Evolutionary conservation across 495 filamentous ascomycete species (phyloP), one percentile per base, ranked within the genome.

Genomic region (Penicillium mononematosum): DNA sequence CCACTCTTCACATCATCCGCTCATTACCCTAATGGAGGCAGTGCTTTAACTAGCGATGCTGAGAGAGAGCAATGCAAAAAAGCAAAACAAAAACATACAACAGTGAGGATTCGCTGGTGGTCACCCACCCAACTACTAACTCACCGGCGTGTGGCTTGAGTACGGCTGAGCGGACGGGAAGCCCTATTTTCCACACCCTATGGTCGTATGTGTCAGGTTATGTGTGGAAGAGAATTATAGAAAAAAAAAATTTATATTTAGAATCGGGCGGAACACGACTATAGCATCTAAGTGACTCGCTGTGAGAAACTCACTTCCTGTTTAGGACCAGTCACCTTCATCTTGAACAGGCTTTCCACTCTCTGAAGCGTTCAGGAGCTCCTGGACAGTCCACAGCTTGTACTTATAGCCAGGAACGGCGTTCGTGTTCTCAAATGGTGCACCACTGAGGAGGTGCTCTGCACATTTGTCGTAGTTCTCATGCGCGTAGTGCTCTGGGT

Each of bases 401-500:
- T 77, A 79, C 48, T 61, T 73, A 52, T 79, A 79, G 4, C 75
- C 76, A 27, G 75, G 75, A 3, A 76, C 62, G 20, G 58, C 67
- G 11, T 72, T 69, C 1, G 69, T 74, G 46, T 75, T 49, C 20
- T 73, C 69, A 19, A 78, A 68, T 3, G 70, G 69, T 6, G 74
- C 67, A 0, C 70, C 75, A 39, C 56, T 63, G 48, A 67, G 62
- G 56, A 78, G 68, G 41, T 67, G 70, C 17, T 75, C 70, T 2
- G 69, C 70, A 50, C 74, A 72, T 51, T 75, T 70, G 42, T 63
- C 66, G 44, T 81, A 85, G 45, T 82, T 75, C 53, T 81, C 75
- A 49, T 83, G 79, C 6, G 78, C 75, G 60, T 85, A 84, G 52
- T 65, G 67, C 72, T 89, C 85, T 16, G 83, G 77, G 56, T 89